phyloP scores from a whole-genome alignment of 1,284 basidiomycete genomes.

The Cutaneotrichosporon dermatis region DNA sequence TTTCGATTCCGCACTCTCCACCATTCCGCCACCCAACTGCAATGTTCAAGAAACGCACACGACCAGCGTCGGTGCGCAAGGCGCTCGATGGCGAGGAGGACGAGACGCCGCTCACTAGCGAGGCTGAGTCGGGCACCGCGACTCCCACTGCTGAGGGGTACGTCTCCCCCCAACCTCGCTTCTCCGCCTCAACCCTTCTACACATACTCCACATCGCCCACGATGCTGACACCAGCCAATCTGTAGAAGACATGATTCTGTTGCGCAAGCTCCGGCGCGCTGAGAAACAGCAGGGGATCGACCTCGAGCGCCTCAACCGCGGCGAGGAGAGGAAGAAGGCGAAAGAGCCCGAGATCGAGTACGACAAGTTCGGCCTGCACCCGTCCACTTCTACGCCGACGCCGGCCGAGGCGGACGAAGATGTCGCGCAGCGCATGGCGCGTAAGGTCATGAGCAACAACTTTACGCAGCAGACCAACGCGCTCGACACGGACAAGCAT shows the following conservation, averaged over 20 bases:
- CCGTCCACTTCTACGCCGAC: not conserved
- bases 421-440: slow-evolving; percentile 61
- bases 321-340: slow-evolving; percentile 66
- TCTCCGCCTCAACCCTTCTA: no score
- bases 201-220: not conserved
- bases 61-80: slow-evolving; percentile 42
- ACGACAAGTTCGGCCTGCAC: slow-evolving; percentile 55
- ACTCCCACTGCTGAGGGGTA: slow-evolving; percentile 6
- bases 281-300: slow-evolving; percentile 67
- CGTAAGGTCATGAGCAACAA: slow-evolving; percentile 78
- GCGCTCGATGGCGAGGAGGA: not conserved
- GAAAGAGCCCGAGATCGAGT: slow-evolving; percentile 49
- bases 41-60: slow-evolving; percentile 52
- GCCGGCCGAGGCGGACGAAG: slow-evolving; percentile 23
- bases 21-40: not conserved
- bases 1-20: not conserved
- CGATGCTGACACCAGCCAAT: slow-evolving; percentile 22
- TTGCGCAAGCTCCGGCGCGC: slow-evolving; percentile 70
- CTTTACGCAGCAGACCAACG: slow-evolving; percentile 95
- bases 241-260: slow-evolving; percentile 75
- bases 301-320: slow-evolving; percentile 73
- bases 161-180: not conserved
- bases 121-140: not conserved
- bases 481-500: slow-evolving; percentile 93
- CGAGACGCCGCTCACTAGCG: slow-evolving; percentile 3